Conservation (phyloP, 768 basidiomycete species). For the Candolleomyces eurysporus region DNA sequence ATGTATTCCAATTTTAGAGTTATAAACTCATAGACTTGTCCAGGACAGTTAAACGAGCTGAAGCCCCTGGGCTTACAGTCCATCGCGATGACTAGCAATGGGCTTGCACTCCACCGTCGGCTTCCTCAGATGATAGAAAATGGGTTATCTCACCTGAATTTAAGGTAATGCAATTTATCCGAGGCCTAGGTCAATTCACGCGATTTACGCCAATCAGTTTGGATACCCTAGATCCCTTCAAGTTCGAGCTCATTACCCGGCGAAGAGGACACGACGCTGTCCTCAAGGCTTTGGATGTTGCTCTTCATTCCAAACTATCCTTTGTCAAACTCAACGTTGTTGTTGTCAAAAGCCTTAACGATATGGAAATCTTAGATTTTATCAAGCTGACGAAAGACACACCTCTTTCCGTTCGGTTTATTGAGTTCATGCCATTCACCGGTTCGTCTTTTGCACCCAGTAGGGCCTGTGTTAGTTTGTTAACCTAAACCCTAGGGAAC, state of each 20-base stretch:
- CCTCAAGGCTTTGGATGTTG: conserved; percentile 60
- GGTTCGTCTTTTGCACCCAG: conserved; percentile 38
- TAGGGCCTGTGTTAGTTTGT: not conserved
- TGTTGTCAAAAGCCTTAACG: conserved; percentile 78
- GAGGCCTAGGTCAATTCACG: not conserved
- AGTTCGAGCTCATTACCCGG: conserved; percentile 85
- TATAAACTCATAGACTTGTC: conserved; percentile 6
- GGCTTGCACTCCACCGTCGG: conserved; percentile 70
- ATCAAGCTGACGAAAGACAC: conserved; percentile 69
- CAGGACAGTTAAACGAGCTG: conserved; percentile 64
- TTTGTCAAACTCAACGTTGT: conserved; percentile 85
- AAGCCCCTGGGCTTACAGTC: conserved; percentile 60
- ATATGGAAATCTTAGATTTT: conserved; percentile 76
- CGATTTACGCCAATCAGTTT: conserved; percentile 41
- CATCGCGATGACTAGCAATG: conserved; percentile 87
- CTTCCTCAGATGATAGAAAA: conserved; percentile 64
- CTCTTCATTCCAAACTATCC: conserved; percentile 51
- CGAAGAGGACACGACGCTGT: conserved; percentile 77
- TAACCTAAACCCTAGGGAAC: conserved; percentile 54
- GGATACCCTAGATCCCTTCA: conserved; percentile 83
- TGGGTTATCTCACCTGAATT: conserved; percentile 76
- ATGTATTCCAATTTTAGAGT: not conserved
- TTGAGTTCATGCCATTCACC: conserved; percentile 94
- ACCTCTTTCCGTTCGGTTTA: conserved; percentile 74
- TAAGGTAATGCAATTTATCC: conserved; percentile 39